Conservation (phyloP, 352 stramenopile genomes). For the Pelagophyceae sp. region DNA sequence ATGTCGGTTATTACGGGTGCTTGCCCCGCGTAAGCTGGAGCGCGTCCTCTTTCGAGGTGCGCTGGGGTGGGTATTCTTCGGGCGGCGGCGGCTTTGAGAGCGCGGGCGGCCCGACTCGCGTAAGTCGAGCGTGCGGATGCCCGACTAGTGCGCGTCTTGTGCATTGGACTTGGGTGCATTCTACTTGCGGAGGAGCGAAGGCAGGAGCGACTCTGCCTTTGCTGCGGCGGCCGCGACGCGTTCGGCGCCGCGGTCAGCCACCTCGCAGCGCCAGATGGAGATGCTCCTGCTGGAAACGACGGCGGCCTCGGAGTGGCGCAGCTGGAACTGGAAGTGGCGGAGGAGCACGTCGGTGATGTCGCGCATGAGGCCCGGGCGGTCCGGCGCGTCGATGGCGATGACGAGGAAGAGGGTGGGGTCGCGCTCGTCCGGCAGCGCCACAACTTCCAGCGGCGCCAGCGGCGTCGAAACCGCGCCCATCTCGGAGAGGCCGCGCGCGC, state of each 20-base stretch:
- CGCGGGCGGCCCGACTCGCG: no score
- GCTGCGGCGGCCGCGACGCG: not conserved
- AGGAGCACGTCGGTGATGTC: constrained; percentile 17
- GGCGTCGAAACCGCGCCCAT: not conserved
- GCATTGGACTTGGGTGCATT: no score
- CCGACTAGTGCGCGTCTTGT: no score
- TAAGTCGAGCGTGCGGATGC: no score
- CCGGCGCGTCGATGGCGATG: constrained; percentile 5
- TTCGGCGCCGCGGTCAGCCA: not conserved
- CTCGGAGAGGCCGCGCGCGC: not conserved
- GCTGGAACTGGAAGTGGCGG: not conserved
- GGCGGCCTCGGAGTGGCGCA: constrained; percentile 7
- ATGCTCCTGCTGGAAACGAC: not conserved
- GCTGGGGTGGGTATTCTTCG: no score
- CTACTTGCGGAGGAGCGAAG: not conserved
- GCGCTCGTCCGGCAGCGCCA: not conserved
- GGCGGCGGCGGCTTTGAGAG: no score
- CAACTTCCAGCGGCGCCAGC: not conserved
- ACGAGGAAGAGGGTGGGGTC: not conserved
- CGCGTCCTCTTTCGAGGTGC: no score
- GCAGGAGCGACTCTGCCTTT: not conserved
- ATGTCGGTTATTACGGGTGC: no score
- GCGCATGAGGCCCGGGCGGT: constrained; percentile 13
- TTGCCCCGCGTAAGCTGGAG: no score
- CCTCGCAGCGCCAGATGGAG: constrained; percentile 17